Evolutionary conservation across 2,329 filamentous ascomycete genomes (phyloP).

Genomic region (Cadophora gregata): DNA sequence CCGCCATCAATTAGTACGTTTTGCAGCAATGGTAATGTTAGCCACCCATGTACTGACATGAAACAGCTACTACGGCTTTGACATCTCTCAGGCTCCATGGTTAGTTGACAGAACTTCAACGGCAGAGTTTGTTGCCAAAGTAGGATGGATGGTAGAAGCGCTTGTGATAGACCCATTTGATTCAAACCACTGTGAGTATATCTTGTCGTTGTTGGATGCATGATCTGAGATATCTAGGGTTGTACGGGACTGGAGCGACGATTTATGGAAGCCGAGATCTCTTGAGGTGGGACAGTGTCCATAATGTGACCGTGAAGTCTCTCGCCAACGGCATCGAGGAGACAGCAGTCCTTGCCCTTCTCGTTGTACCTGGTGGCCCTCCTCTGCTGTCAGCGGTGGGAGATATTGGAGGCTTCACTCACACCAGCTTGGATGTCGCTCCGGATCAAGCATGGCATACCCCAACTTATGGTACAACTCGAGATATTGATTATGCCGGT

Average conservation of each 20-base stretch:
- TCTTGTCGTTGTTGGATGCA: not conserved
- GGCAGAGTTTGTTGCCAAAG: constrained; percentile 29
- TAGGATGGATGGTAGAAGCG: constrained; percentile 67
- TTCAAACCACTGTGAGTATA: constrained; percentile 54
- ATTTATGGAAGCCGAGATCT: constrained; percentile 53
- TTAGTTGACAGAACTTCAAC: constrained; percentile 33
- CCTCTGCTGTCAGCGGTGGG: constrained; percentile 38
- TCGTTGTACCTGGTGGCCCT: constrained; percentile 36
- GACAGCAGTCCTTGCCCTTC: constrained; percentile 33
- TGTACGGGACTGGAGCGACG: constrained; percentile 65
- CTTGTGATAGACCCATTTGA: constrained; percentile 63
- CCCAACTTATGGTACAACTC: constrained; percentile 32
- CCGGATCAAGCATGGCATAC: constrained; percentile 27
- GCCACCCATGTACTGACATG: not conserved
- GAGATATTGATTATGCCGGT: constrained; percentile 41
- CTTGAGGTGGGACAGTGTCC: constrained; percentile 28
- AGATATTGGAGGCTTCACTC: constrained; percentile 39
- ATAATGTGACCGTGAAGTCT: constrained; percentile 29
- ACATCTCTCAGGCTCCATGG: constrained; percentile 36
- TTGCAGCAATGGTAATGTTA: not conserved
- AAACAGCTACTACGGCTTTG: constrained; percentile 32
- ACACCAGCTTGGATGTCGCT: constrained; percentile 26
- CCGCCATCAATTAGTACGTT: constrained; percentile 14
- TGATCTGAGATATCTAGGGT: constrained; percentile 42
- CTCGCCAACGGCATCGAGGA: constrained; percentile 42